Percentiles rank a stretch among this genome's conserved stretches.
Conservation (phyloP, 139 green algal species). For the Chlorella sp. region DNA sequence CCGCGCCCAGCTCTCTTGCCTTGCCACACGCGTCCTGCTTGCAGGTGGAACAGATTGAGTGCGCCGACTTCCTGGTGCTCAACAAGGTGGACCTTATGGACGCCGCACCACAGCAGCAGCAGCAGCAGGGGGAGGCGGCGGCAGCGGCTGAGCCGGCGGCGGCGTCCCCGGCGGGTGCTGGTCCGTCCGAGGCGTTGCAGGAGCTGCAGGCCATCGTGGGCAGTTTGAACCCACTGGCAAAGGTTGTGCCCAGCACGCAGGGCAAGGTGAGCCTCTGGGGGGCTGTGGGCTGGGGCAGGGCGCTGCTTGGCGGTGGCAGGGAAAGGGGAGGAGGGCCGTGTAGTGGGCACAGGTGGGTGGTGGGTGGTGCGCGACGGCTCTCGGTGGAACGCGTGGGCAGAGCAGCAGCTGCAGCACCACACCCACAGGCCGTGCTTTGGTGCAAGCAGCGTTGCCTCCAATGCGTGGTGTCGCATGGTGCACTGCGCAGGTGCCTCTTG, state of each 20-base stretch:
- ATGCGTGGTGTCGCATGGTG: no score
- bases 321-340: no score
- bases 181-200: conserved; percentile 16
- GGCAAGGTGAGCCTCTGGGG: no score
- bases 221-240: conserved; percentile 79
- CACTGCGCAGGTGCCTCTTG: conserved; percentile 56
- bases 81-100: conserved; percentile 78
- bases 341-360: no score
- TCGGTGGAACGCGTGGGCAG: no score
- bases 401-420: no score
- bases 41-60: conserved; percentile 70
- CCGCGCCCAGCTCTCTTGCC: no score
- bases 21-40: no score
- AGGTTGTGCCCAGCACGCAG: conserved; percentile 58
- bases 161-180: not conserved
- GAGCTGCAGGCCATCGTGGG: conserved; percentile 61
- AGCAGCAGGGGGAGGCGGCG: not conserved
- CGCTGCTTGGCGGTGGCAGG: not conserved
- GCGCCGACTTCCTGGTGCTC: conserved; percentile 82
- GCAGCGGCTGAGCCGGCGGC: not conserved
- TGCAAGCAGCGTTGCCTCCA: no score
- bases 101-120: not conserved
- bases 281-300: no score
- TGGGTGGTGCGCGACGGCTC: no score
- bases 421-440: no score